Conservation (phyloP, 129 eudicot species). For the Artemisia annua region DNA sequence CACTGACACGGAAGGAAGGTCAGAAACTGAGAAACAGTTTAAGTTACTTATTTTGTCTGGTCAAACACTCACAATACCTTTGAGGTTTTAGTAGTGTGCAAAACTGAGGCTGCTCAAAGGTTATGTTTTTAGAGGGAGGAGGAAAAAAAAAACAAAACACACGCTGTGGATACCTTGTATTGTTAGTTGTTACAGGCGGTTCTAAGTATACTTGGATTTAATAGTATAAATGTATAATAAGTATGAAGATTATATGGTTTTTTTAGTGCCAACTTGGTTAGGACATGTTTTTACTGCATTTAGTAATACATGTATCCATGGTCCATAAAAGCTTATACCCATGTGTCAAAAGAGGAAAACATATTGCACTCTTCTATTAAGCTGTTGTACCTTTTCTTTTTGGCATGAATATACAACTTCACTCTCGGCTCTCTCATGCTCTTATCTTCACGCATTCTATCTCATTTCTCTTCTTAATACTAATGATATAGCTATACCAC, state of each 20-base stretch:
- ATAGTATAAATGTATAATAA: too few relatives aligned
- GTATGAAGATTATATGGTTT: too few relatives aligned
- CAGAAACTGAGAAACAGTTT: neutral
- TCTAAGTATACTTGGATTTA: neutral
- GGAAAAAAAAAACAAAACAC: neutral
- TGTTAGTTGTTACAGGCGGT: neutral
- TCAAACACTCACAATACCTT: conserved; percentile 16
- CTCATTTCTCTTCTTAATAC: conserved; percentile 13
- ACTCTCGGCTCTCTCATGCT: neutral
- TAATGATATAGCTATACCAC: neutral
- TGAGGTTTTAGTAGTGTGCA: neutral
- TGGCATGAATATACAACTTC: neutral
- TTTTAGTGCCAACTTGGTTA: conserved; percentile 14
- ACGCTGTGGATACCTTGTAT: neutral
- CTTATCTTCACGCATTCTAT: neutral
- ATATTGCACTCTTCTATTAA: neutral
- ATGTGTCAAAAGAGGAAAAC: neutral
- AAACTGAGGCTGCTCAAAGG: neutral
- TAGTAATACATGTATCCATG: neutral
- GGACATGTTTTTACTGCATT: conserved; percentile 2
- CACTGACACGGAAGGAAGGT: neutral
- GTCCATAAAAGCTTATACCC: neutral
- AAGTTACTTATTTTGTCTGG: conserved; percentile 3
- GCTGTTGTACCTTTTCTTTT: neutral
- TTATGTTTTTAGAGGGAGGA: neutral